A percentile compares a stretch with the other conserved stretches of the same genome.
Conservation (phyloP, 1,284 basidiomycete genomes). For the Sporisorium iseilematis-ciliati region DNA sequence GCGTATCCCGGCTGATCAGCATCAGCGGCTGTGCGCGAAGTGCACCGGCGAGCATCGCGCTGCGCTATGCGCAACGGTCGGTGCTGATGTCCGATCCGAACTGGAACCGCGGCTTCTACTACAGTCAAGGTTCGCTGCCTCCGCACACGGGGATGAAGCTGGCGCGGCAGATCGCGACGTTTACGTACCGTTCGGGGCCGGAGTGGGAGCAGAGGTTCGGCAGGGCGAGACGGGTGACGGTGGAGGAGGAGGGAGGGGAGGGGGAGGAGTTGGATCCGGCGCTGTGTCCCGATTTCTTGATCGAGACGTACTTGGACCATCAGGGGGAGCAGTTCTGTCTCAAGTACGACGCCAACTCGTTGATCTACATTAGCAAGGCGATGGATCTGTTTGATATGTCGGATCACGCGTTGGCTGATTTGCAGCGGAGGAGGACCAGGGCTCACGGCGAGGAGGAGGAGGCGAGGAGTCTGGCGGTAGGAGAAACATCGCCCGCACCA, state of each 20-base stretch:
- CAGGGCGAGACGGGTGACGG: conserved; percentile 75
- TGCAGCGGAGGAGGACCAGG: conserved; percentile 70
- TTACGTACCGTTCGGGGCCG: conserved; percentile 97
- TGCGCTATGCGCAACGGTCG: conserved; percentile 92
- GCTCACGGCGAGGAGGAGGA: conserved; percentile 42
- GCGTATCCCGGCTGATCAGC: conserved; percentile 88
- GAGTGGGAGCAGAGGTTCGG: conserved; percentile 99
- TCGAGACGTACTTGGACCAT: conserved; percentile 98
- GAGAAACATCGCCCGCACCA: conserved; percentile 24
- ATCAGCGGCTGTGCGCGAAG: conserved; percentile 94
- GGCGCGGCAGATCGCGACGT: conserved; percentile 97
- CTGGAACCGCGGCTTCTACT: conserved; percentile 99
- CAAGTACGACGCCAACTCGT: conserved; percentile 98
- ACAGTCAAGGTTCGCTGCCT: conserved; percentile 80
- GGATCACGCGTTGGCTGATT: conserved; percentile 78
- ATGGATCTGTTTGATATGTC: conserved; percentile 99
- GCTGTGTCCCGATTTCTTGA: conserved; percentile 95
- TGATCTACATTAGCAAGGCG: conserved; percentile 94
- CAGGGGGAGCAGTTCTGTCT: conserved; percentile 89
- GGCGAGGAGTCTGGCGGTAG: conserved; percentile 19
- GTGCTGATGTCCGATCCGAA: conserved; percentile 99
- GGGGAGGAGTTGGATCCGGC: conserved; percentile 70
- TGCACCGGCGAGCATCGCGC: conserved; percentile 90
- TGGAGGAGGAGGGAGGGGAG: conserved; percentile 21
- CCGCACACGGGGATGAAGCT: conserved; percentile 99